Base-by-base conservation (phyloP, 768 basidiomycete genomes). In the Xerocomellus chrysenteron region DNA sequence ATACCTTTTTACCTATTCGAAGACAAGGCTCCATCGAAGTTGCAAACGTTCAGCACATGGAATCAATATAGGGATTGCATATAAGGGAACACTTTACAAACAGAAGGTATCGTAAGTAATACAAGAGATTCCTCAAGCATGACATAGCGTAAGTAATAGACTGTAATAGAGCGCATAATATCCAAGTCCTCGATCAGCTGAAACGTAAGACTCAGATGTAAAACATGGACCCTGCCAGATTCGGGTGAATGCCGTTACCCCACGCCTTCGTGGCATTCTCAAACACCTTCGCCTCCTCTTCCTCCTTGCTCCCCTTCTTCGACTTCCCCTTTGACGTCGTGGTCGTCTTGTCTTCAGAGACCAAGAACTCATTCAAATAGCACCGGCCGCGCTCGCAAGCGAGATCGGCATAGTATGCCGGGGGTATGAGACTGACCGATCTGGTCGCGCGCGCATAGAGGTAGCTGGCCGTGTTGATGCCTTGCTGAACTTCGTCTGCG, bases 381-480 rank as follows among this genome's bases (percentile, higher is more conserved):
- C 78, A 87, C 37, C 90, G 73, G 0, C 87, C 91, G 11, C 91
- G 76, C 71, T 93, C 90, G 67, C 90, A 92, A 1, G 89, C 91
- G 49, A 92, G 71, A 71, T 92, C 90, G 8, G 89, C 87, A 62
- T 90, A 91, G 65, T 90, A 90, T 0, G 90, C 90, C 0, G 90
- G 80, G 0, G 91, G 90, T 12, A 92, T 78, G 24, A 93, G 75
- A 65, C 88, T 90, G 32, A 94, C 92, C 0, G 90, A 87, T 63
- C 89, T 87, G 4, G 90, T 94, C 1, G 91, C 90, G 5, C 92
- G 82, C 1, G 87, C 90, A 61, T 90, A 94, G 14, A 90, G 75
- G 65, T 92, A 92, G 62, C 84, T 84, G 14, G 78, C 71, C 52
- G 83, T 76, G 65, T 92, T 81, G 0, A 88, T 84, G 2, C 90